phyloP scores from a whole-genome alignment of 441 rosid species.

The Sinapis alba region DNA sequence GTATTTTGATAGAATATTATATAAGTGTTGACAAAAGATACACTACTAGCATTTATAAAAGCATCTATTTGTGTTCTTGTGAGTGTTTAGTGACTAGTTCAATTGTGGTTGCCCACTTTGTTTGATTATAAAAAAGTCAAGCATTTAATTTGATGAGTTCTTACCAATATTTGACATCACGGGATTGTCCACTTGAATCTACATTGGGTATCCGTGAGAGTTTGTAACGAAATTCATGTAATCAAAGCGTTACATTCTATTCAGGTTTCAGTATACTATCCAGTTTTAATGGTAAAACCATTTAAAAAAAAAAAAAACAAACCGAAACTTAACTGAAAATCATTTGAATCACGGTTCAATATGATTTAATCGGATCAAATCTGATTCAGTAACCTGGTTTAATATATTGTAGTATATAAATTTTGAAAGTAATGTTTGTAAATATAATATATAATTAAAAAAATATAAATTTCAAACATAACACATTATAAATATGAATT shows the following conservation, averaged over 20 bases:
- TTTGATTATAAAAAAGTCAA: slow-evolving; percentile 31
- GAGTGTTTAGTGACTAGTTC: slow-evolving; percentile 25
- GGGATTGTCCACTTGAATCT: background rate
- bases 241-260: background rate
- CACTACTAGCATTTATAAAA: slow-evolving; percentile 18
- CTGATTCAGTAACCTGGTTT: no score
- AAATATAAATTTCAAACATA: no score
- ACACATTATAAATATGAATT: no score
- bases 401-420: no score
- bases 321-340: no score
- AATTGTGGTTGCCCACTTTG: slow-evolving; percentile 28
- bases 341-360: no score
- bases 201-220: background rate
- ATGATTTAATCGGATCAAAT: no score
- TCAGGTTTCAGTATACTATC: background rate
- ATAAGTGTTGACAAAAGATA: slow-evolving; percentile 22
- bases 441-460: no score
- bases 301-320: no score
- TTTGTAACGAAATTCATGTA: background rate
- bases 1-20: background rate
- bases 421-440: no score
- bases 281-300: no score
- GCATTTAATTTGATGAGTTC: slow-evolving; percentile 18
- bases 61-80: slow-evolving; percentile 23
- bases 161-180: slow-evolving; percentile 24